Evolutionary conservation across 331 rosid species (phyloP), one percentile per base, ranked within the genome.

Genomic region (Dryas integrifolia): DNA sequence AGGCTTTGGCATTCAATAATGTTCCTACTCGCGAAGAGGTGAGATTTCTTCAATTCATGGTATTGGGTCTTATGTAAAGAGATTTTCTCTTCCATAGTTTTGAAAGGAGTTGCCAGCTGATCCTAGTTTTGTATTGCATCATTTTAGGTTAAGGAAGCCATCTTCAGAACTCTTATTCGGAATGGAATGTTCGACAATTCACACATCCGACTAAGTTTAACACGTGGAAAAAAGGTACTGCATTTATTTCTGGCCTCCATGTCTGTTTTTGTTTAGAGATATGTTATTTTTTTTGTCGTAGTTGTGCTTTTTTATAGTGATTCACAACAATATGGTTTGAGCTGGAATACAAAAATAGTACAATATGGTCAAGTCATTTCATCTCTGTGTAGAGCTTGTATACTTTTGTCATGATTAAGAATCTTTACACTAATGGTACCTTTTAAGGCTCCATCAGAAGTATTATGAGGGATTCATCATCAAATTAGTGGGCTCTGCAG

Each of bases 181-280:
- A 91, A 91, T 72, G 92, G 91, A 74, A 91, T 91, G 97, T 89
- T 89, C 78, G 88, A 89, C 79, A 89, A 85, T 63, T 70, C 92
- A 12, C 97, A 91, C 86, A 89, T 91, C 64, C 83, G 96, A 49
- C 84, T 91, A 43, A 87, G 96, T 81, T 78, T 91, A 58, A 91
- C 97, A 4, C 86, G 97, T 72, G 97, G 96, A n/a, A 87, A 86
- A 79, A 91, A 91, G 96, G 97, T 88, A 16, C 24, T n/a, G 70
- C 67, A 58, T 30, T 48, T 65, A 8, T 15, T 65, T 57, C 39
- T 70, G 65, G 35, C 77, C 30, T 45, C 43, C 50, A 8, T 30
- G 41, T 24, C 24, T 9, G 15, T 9, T 45, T 18, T 24, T 10
- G 7, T 18, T 8, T 18, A 7, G 10, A 35, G 7, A 18, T 3